These are phyloP conservation scores for Cladophialophora psammophila DNA, from an alignment of 2,329 filamentous ascomycete genomes.

Conservation along the genomic window DNA sequence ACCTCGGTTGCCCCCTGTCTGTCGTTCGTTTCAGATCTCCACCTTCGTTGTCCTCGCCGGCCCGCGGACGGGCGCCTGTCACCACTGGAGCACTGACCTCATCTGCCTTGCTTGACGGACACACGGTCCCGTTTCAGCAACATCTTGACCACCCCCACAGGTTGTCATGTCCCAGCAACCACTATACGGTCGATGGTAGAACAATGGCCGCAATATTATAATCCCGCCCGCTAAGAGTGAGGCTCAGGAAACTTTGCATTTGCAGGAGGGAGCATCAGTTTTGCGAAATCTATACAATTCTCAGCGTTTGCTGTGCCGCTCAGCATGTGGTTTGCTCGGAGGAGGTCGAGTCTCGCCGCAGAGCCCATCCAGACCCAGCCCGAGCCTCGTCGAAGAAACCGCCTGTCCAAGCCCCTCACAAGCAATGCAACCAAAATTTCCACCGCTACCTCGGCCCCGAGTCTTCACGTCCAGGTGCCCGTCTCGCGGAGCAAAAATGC, in stretches of 20 bases:
- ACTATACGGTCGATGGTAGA: not conserved
- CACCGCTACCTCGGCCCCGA: constrained; percentile 24
- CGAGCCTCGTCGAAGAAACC: constrained; percentile 37
- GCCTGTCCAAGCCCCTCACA: constrained; percentile 40
- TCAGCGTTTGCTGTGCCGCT: not conserved
- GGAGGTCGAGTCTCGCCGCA: constrained; percentile 28
- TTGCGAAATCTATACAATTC: not conserved
- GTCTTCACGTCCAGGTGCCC: constrained; percentile 20
- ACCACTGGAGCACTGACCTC: constrained; percentile 3
- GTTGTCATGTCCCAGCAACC: not conserved
- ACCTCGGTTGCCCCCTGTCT: not conserved
- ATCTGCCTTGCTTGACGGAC: not conserved
- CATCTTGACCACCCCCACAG: not conserved
- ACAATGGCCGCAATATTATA: not conserved
- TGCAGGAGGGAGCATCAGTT: not conserved
- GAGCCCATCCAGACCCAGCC: constrained; percentile 24
- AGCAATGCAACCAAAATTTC: constrained; percentile 35
- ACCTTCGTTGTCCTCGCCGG: not conserved
- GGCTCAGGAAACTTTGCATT: not conserved
- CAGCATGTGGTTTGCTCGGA: constrained; percentile 33
- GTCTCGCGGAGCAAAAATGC: constrained; percentile 25
- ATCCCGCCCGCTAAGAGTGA: not conserved
- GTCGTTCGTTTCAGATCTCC: constrained; percentile 2
- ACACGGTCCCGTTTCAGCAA: not conserved
- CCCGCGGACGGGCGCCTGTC: constrained; percentile 6